Evolutionary conservation across 2,329 filamentous ascomycete genomes (phyloP).

Genomic region (Fusarium gaditjirri): DNA sequence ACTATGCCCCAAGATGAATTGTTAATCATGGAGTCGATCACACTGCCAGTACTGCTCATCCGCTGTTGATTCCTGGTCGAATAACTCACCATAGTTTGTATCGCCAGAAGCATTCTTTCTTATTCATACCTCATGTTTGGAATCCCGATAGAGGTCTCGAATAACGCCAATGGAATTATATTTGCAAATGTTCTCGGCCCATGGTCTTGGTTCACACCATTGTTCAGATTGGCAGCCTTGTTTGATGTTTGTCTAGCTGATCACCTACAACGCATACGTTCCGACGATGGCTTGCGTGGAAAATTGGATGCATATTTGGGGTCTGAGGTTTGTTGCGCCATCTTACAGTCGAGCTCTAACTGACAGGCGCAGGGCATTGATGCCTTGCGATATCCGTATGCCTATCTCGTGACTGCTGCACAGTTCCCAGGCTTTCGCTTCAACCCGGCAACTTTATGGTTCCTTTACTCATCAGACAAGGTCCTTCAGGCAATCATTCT

Average conservation of each 20-base stretch:
- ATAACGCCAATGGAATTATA: constrained; percentile 65
- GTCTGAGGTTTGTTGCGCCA: constrained; percentile 58
- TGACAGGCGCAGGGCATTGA: constrained; percentile 62
- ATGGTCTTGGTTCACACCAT: constrained; percentile 42
- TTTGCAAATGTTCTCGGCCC: constrained; percentile 54
- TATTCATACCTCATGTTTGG: constrained; percentile 79
- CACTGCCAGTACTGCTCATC: constrained; percentile 39
- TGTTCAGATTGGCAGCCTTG: constrained; percentile 57
- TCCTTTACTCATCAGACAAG: constrained; percentile 71
- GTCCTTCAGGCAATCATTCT: constrained; percentile 72
- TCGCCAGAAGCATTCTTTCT: constrained; percentile 72
- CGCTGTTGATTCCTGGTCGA: constrained; percentile 71
- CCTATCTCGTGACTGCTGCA: constrained; percentile 77
- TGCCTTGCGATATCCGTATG: constrained; percentile 69
- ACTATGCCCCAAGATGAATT: neutral
- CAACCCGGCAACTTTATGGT: constrained; percentile 84
- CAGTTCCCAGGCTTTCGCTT: constrained; percentile 76
- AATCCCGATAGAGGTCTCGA: constrained; percentile 71
- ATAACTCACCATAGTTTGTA: constrained; percentile 75
- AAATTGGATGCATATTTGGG: constrained; percentile 71
- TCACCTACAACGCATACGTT: constrained; percentile 67
- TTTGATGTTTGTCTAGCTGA: constrained; percentile 69
- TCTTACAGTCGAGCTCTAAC: neutral
- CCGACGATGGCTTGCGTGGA: constrained; percentile 64
- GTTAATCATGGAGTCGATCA: neutral